Evolutionary conservation across 139 green algal genomes (phyloP).

Genomic region (Pseudopediastrum boryanum): DNA sequence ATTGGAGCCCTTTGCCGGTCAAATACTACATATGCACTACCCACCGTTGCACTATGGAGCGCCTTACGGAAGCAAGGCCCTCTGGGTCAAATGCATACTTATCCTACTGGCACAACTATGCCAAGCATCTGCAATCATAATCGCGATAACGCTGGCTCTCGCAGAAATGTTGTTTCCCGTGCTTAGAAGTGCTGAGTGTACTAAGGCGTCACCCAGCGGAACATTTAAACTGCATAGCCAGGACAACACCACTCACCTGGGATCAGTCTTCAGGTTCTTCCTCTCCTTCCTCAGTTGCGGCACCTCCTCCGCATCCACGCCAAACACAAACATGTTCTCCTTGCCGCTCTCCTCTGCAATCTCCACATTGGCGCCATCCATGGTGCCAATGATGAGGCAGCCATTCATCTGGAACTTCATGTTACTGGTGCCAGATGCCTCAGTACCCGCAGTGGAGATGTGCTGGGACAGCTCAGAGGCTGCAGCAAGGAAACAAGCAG

Average conservation of each 20-base stretch:
- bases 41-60: no score
- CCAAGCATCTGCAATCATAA: no score
- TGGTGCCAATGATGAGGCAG: slow-evolving; percentile 91
- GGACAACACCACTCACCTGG: slow-evolving; percentile 39
- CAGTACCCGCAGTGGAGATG: slow-evolving; percentile 96
- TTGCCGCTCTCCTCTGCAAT: slow-evolving; percentile 88
- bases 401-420: slow-evolving; percentile 99
- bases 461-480: slow-evolving; percentile 86
- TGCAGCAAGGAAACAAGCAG: neutral
- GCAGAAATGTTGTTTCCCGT: no score
- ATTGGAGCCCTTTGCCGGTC: no score
- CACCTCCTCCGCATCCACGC: slow-evolving; percentile 67
- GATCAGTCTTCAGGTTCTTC: slow-evolving; percentile 83
- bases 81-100: no score
- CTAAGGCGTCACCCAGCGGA: no score
- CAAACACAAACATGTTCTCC: slow-evolving; percentile 94
- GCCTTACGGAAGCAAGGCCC: no score
- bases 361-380: slow-evolving; percentile 99
- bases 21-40: no score
- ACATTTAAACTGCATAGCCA: no score
- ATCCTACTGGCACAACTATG: no score
- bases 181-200: no score
- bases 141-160: no score
- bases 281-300: slow-evolving; percentile 80
- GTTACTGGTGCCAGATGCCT: slow-evolving; percentile 96